Evolutionary conservation across 75 land plant genomes (phyloP).

Genomic region (Cryptomeria japonica): DNA sequence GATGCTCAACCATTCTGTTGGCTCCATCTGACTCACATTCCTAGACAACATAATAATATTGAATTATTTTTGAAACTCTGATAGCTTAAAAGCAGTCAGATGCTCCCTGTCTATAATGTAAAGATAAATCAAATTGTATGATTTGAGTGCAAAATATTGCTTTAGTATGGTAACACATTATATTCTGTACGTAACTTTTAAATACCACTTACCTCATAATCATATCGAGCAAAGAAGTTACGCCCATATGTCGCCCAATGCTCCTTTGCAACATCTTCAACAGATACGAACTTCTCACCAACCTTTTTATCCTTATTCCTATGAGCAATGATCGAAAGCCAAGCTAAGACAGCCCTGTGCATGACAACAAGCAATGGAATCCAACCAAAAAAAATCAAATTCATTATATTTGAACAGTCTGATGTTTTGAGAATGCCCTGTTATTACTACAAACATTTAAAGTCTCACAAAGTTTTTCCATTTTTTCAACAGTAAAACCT

Average conservation of each 20-base stretch:
- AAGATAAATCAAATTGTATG: neutral
- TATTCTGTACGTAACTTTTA: neutral
- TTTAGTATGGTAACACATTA: neutral
- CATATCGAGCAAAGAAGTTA: slow-evolving; percentile 92
- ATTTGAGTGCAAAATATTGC: neutral
- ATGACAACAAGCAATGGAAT: neutral
- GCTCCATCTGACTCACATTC: slow-evolving; percentile 90
- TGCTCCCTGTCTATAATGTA: neutral
- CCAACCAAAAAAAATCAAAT: neutral
- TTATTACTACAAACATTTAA: neutral
- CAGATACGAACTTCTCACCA: slow-evolving; percentile 72
- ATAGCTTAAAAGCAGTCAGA: neutral
- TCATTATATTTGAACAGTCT: neutral
- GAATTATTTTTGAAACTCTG: neutral
- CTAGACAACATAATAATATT: slow-evolving; percentile 23
- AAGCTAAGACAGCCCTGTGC: slow-evolving; percentile 91
- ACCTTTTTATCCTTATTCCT: slow-evolving; percentile 72
- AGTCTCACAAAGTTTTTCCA: neutral
- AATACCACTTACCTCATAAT: slow-evolving; percentile 70
- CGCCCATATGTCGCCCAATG: slow-evolving; percentile 83
- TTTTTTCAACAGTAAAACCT: neutral
- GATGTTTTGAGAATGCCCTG: neutral
- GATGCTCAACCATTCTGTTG: slow-evolving; percentile 77
- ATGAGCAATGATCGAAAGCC: slow-evolving; percentile 86
- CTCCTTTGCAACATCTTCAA: slow-evolving; percentile 82